Evolutionary conservation across 495 filamentous ascomycete genomes (phyloP).

Genomic region (Amniculicola lignicola): DNA sequence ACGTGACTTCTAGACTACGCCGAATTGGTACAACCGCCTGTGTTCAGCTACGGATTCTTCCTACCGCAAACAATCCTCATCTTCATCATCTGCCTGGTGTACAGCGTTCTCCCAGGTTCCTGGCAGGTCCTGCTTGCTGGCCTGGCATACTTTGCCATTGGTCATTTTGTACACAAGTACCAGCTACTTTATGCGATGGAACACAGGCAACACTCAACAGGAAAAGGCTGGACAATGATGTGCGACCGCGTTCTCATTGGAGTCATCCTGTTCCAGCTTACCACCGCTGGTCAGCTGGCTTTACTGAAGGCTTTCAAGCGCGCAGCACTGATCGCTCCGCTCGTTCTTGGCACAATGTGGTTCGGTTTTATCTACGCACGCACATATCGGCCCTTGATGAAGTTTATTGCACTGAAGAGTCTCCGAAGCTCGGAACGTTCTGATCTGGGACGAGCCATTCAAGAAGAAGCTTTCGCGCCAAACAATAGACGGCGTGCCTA

Average conservation of each 20-base stretch:
- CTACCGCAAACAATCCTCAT: slow-evolving; percentile 88
- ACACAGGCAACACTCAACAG: slow-evolving; percentile 91
- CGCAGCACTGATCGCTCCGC: slow-evolving; percentile 68
- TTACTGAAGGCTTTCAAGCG: slow-evolving; percentile 66
- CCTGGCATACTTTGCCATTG: slow-evolving; percentile 80
- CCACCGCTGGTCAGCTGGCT: slow-evolving; percentile 84
- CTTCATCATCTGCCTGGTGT: slow-evolving; percentile 91
- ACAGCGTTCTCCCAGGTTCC: slow-evolving; percentile 81
- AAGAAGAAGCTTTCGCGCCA: slow-evolving; percentile 17
- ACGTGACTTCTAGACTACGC: slow-evolving; percentile 77
- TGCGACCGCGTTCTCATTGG: slow-evolving; percentile 85
- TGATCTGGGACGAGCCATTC: slow-evolving; percentile 24
- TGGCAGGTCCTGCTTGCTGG: slow-evolving; percentile 81
- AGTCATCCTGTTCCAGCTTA: slow-evolving; percentile 79
- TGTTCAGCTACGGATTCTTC: slow-evolving; percentile 94
- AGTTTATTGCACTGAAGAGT: slow-evolving; percentile 86
- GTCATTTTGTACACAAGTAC: slow-evolving; percentile 95
- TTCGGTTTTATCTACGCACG: slow-evolving; percentile 71
- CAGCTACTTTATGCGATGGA: slow-evolving; percentile 98
- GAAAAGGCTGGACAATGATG: slow-evolving; percentile 90
- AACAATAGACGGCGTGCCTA: slow-evolving; percentile 1
- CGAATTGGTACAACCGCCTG: slow-evolving; percentile 73
- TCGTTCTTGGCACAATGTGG: slow-evolving; percentile 77
- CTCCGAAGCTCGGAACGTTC: slow-evolving; percentile 59
- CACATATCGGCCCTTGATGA: slow-evolving; percentile 80